Base-by-base conservation (phyloP, 352 stramenopile genomes). In the Blastocystis sp. region DNA sequence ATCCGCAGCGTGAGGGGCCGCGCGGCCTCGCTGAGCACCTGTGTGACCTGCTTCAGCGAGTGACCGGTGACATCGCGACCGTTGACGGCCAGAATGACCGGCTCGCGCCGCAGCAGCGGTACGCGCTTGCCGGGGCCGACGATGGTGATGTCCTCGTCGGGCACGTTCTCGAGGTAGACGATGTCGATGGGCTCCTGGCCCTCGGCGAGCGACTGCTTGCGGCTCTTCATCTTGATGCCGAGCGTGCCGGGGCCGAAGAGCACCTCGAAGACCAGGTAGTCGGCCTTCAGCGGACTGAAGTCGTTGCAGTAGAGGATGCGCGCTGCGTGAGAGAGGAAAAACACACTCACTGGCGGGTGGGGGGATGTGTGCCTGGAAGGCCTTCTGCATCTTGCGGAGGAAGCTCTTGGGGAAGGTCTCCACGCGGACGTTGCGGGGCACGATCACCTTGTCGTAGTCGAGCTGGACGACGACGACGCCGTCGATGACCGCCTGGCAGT, bases 221-320 rank as follows among this genome's bases (percentile, higher is more conserved):
- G 67, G 32, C 34, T 78, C 24, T 78, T 78, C 67, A 84, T 73
- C 59, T 84, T 73, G 40, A 84, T 73, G 48, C 73, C 73, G 14
- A 84, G 21, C 48, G 34, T 84, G 1, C 73, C 73, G 16, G 73
- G 73, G 29, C 73, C 73, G 48, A 84, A 84, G 29, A 73, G 78
- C 0, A 84, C 73, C 48, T 84, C 73, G 38, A 84, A 84, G 14
- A 84, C 73, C 0, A 84, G 40, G 32, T 84, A 84, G 14, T 27
- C 48, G 0, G 54, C 34, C 27, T 73, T 34, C 24, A 73, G 38
- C 16, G 51, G 40, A 72, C 75, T 63, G 11, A 67, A 54, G 3
- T 34, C 42, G 48, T 84, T 46, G 36, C 73, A 84, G 56, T 84
- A 84, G 9, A 84, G 48, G 18, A 84, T 73, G 40, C 73, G 73